Conservation (phyloP, 176 grass and related monocot species). For the Carex pumila region DNA sequence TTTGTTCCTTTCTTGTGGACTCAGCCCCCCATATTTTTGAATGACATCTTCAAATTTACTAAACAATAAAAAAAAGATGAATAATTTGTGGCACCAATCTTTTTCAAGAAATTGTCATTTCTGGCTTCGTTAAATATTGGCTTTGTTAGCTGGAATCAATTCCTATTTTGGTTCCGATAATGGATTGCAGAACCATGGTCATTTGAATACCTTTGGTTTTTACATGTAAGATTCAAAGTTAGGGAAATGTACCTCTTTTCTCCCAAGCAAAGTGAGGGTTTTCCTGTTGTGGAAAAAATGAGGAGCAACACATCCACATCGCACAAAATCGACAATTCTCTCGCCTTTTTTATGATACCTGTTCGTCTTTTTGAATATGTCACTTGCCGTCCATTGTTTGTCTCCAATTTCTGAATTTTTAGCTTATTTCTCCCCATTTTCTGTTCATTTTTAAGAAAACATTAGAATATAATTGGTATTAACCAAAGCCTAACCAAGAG, state of each 20-base stretch:
- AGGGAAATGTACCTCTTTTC: slow-evolving; percentile 16
- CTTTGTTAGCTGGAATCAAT: too few relatives aligned
- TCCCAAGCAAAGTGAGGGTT: slow-evolving; percentile 30
- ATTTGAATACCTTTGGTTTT: too few relatives aligned
- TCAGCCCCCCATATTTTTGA: slow-evolving; percentile 23
- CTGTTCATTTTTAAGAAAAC: not conserved
- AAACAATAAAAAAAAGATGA: not conserved
- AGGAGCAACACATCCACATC: slow-evolving; percentile 37
- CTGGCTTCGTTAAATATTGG: too few relatives aligned
- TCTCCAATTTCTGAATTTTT: slow-evolving; percentile 30
- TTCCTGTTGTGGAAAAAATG: slow-evolving; percentile 32
- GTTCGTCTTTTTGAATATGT: slow-evolving; percentile 32
- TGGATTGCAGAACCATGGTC: too few relatives aligned
- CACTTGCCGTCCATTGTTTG: slow-evolving; percentile 20
- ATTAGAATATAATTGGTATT: not conserved
- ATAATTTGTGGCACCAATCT: not conserved
- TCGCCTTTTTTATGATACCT: slow-evolving; percentile 35
- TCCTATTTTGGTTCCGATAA: too few relatives aligned
- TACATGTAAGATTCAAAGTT: not conserved
- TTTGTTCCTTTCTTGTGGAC: slow-evolving; percentile 41
- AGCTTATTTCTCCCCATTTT: slow-evolving; percentile 38
- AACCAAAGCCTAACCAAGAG: not conserved
- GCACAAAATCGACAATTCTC: slow-evolving; percentile 34
- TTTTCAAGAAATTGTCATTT: not conserved
- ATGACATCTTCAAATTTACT: slow-evolving; percentile 33